Evolutionary conservation across 768 basidiomycete genomes (phyloP).

Genomic region (Brasilioporus rufonigricans): DNA sequence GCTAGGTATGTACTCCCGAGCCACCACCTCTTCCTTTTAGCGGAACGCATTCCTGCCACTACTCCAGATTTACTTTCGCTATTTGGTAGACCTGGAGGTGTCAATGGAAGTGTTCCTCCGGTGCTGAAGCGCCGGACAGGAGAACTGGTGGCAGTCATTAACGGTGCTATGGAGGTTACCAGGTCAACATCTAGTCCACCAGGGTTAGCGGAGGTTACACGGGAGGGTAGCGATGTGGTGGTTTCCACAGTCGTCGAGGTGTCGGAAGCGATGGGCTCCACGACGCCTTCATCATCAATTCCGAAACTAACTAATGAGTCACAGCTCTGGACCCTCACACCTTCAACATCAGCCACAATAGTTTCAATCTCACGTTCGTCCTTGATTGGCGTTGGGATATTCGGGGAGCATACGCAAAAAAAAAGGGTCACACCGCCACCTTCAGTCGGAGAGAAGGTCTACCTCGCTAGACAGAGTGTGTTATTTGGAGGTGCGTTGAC

Average conservation of each 20-base stretch:
- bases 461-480: conserved; percentile 38
- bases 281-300: conserved; percentile 10
- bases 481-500: conserved; percentile 40
- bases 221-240: neutral
- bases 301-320: conserved; percentile 9
- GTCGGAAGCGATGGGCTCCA: conserved; percentile 4
- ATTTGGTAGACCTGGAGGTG: conserved; percentile 38
- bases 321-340: conserved; percentile 18
- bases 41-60: conserved; percentile 68
- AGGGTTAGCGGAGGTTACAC: neutral
- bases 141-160: conserved; percentile 65
- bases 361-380: conserved; percentile 26
- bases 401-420: neutral
- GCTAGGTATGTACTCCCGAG: conserved; percentile 72
- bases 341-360: neutral
- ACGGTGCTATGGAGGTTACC: conserved; percentile 38
- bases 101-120: conserved; percentile 47
- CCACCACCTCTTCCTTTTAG: conserved; percentile 68
- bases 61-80: conserved; percentile 58
- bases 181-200: neutral
- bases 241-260: neutral
- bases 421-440: neutral
- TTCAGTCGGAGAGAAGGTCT: neutral
- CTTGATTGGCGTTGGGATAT: conserved; percentile 17
- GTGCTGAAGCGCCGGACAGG: conserved; percentile 58